These are phyloP conservation scores for Delphinella strobiligena DNA, from an alignment of 2,329 filamentous ascomycete genomes.

Conservation along the genomic window DNA sequence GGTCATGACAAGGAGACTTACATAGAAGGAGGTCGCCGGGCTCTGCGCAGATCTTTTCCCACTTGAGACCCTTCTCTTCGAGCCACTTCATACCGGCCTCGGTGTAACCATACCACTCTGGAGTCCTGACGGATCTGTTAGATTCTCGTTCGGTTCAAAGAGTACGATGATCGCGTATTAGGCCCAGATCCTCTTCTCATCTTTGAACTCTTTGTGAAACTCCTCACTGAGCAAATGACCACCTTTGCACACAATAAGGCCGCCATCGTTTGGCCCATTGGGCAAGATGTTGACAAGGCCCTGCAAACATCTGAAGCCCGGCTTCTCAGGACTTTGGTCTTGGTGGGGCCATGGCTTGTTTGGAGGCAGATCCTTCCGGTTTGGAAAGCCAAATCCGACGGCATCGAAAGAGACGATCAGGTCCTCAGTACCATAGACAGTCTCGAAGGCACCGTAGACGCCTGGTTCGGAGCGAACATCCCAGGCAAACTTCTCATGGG, in stretches of 20 bases:
- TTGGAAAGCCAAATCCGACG: constrained; percentile 28
- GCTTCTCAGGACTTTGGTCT: constrained; percentile 28
- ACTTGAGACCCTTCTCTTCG: constrained; percentile 11
- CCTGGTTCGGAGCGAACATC: constrained; percentile 26
- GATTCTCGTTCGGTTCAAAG: too few species aligned
- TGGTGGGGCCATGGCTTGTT: constrained; percentile 26
- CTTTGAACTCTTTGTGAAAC: constrained; percentile 18
- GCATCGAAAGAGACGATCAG: constrained; percentile 26
- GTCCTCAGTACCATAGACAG: constrained; percentile 25
- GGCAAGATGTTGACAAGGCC: constrained; percentile 36
- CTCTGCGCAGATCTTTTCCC: constrained; percentile 11
- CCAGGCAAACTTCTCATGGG: constrained; percentile 32
- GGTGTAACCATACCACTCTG: constrained; percentile 23
- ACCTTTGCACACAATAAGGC: constrained; percentile 24
- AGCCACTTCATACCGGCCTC: constrained; percentile 17
- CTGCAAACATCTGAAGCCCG: constrained; percentile 40
- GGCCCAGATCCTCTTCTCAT: too few species aligned
- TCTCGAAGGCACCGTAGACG: constrained; percentile 24
- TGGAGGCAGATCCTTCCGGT: constrained; percentile 16
- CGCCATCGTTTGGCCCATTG: constrained; percentile 25
- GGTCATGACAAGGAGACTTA: too few species aligned
- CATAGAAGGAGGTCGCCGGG: constrained; percentile 12
- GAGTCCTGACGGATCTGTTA: constrained; percentile 19
- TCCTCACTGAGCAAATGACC: constrained; percentile 20
- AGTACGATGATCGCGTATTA: too few species aligned